Percentiles rank a stretch among this genome's conserved stretches.
Evolutionary conservation across 176 grass and related monocot species (phyloP).

Genomic region (Carex kokanica): DNA sequence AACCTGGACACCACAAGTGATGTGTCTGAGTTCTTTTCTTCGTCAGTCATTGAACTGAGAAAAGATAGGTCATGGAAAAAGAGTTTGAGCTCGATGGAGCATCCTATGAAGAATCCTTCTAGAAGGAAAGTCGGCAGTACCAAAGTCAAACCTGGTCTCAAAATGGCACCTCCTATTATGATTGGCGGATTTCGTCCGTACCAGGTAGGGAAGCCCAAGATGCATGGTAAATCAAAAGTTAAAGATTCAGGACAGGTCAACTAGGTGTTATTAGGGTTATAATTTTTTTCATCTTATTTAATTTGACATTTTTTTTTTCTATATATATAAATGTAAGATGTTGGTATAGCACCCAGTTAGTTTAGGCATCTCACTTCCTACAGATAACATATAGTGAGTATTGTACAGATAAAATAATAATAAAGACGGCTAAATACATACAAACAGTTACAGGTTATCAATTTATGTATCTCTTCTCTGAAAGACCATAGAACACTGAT

Average conservation of each 20-base stretch:
- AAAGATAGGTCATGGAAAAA: conserved; percentile 33
- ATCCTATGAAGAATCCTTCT: conserved; percentile 31
- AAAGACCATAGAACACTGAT: neutral
- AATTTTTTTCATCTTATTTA: neutral
- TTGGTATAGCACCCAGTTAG: neutral
- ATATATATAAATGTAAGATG: neutral
- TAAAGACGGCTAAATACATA: neutral
- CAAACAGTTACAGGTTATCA: neutral
- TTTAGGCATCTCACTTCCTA: conserved; percentile 3
- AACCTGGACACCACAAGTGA: conserved; percentile 36
- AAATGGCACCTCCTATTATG: conserved; percentile 56
- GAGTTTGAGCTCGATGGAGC: conserved; percentile 50
- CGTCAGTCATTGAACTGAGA: conserved; percentile 41
- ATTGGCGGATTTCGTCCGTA: conserved; percentile 67
- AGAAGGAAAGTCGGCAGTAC: conserved; percentile 36
- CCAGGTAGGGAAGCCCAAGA: conserved; percentile 50
- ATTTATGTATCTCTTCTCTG: neutral
- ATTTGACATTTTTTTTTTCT: neutral
- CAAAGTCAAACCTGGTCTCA: conserved; percentile 46
- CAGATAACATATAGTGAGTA: neutral
- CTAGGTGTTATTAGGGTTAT: conserved; percentile 31
- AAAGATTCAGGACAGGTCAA: conserved; percentile 41
- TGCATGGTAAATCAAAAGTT: conserved; percentile 45
- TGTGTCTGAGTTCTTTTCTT: conserved; percentile 48
- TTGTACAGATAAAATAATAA: conserved; percentile 27